phyloP scores from a whole-genome alignment of 2,329 filamentous ascomycete species.

The Rutstroemia sp. region DNA sequence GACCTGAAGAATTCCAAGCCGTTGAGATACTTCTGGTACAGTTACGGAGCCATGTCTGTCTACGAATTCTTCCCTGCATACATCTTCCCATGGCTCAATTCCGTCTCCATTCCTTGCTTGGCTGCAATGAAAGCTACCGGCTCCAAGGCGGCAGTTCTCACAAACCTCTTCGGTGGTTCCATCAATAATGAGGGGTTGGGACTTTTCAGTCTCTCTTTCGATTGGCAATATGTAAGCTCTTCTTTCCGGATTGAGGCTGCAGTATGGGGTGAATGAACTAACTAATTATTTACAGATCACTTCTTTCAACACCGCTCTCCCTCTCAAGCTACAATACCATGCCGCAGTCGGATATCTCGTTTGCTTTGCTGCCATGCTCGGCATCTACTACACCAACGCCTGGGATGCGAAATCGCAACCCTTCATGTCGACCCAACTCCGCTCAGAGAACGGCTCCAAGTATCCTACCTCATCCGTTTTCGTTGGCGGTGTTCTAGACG shows the following conservation, averaged over 20 bases:
- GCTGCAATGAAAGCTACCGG: constrained; percentile 30
- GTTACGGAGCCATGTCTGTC: constrained; percentile 35
- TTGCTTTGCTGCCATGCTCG: constrained; percentile 43
- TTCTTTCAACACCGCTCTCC: constrained; percentile 44
- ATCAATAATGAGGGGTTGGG: constrained; percentile 39
- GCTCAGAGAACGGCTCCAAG: constrained; percentile 31
- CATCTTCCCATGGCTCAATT: constrained; percentile 37
- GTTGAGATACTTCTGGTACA: constrained; percentile 35
- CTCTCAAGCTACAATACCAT: constrained; percentile 43
- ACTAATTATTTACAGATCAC: constrained; percentile 37
- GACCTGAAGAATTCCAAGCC: constrained; percentile 33
- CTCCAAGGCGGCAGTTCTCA: constrained; percentile 33
- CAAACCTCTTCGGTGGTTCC: constrained; percentile 41
- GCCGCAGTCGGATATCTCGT: constrained; percentile 37
- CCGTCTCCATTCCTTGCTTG: constrained; percentile 39
- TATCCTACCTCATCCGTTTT: constrained; percentile 38
- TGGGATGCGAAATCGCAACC: constrained; percentile 36
- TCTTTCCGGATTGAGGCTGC: constrained; percentile 6
- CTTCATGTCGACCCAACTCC: constrained; percentile 37
- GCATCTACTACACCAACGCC: constrained; percentile 36
- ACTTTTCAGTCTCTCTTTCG: constrained; percentile 35
- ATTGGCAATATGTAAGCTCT: constrained; percentile 40
- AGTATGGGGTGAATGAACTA: not conserved
- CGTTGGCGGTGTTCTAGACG: constrained; percentile 34
- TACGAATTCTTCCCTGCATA: constrained; percentile 44